Evolutionary conservation across 2,329 filamentous ascomycete genomes (phyloP).

Genomic region (Talaromyces atroroseus): DNA sequence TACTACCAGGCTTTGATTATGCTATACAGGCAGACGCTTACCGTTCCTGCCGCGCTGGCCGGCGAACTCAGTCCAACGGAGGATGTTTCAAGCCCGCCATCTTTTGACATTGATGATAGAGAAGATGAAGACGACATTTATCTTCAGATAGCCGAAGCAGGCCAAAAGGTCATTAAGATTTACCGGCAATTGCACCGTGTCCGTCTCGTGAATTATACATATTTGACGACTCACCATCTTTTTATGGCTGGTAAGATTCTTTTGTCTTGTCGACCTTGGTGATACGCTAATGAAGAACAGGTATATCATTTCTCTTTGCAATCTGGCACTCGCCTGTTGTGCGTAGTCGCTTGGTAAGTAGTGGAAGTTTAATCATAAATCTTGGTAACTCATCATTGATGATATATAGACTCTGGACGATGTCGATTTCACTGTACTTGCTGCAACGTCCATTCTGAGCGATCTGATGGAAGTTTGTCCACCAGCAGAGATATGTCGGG

Average conservation of each 20-base stretch:
- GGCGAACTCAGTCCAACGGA: conserved; percentile 62
- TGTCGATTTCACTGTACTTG: conserved; percentile 93
- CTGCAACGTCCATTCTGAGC: conserved; percentile 84
- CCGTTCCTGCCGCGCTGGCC: conserved; percentile 78
- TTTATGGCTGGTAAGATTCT: conserved; percentile 80
- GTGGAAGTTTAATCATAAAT: not conserved
- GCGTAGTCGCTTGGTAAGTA: conserved; percentile 72
- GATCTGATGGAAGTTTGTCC: conserved; percentile 94
- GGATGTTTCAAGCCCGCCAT: conserved; percentile 53
- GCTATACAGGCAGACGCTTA: conserved; percentile 85
- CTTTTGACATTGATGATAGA: conserved; percentile 40
- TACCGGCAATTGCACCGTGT: conserved; percentile 85
- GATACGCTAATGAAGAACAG: conserved; percentile 28
- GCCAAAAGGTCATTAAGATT: conserved; percentile 83
- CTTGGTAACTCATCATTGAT: not conserved
- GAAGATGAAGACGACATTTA: conserved; percentile 86
- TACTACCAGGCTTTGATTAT: conserved; percentile 98
- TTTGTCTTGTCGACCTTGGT: not conserved
- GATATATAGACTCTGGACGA: conserved; percentile 69
- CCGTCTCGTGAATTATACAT: conserved; percentile 91
- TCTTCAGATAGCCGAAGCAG: conserved; percentile 89
- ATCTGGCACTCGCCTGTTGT: conserved; percentile 95
- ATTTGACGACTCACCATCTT: conserved; percentile 88
- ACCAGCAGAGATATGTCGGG: conserved; percentile 86
- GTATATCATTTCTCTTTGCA: conserved; percentile 88